Base-by-base conservation (phyloP, 2,329 filamentous ascomycete species). In the Davidsoniella eucalypti region DNA sequence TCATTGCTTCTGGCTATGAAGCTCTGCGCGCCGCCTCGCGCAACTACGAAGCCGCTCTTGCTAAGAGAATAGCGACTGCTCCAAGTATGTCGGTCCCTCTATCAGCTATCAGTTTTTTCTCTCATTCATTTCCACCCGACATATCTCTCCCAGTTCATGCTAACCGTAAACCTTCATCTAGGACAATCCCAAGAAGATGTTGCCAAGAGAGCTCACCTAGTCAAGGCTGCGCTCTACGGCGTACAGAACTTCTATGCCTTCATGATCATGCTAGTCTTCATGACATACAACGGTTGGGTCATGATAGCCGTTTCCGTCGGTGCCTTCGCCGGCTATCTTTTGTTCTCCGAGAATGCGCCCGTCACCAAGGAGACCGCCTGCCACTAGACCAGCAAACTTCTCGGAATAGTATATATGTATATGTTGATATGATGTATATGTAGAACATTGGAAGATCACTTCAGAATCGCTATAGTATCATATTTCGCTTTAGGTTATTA, bases 251-350 rank as follows among this genome's bases (percentile, higher is more conserved):
- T 96, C 65, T 98, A 98, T 65, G 93, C 88, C 44, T 96, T 98
- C 61, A 96, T 98, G 74, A 88, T 98, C 63, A 98, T 98, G 92
- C 72, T 98, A 54, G 68, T 98, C 18, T 98, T 98, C 67, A 98
- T 98, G 92, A 98, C 92, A n/a, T 98, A 98, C 68, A 98, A 98
- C 60, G 92, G 92, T 51, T 94, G 85, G 81, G 80, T 98, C 57
- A 98, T 98, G 92, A 66, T 94, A 57, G 77, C 90, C 2, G 88
- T 96, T 14, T 84, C 84, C 0, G 69, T 93, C 8, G 92, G 92
- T 14, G 88, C 90, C 0, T 94, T 93, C 57, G 65, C 94, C 42
- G 92, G 92, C 41, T 95, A 94, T 62, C 62, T 94, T 54, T 59
- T 82, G 42, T 98, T 95, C 67, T 83, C 85, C 14, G 75, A 78